Evolutionary conservation across 2,329 filamentous ascomycete genomes (phyloP).

Genomic region (Neofusicoccum parvum): DNA sequence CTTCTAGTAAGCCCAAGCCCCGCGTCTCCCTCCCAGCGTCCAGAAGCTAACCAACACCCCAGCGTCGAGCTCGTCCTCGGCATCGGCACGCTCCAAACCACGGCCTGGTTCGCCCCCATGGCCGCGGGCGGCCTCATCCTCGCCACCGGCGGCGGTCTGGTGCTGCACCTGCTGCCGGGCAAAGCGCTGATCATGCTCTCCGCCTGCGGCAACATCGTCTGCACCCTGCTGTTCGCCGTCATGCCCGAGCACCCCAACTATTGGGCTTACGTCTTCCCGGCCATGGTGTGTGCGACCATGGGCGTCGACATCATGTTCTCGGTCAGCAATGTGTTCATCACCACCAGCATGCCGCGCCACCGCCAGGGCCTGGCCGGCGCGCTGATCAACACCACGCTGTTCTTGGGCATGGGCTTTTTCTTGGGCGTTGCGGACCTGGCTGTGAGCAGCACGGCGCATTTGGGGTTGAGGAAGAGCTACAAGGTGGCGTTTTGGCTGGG

Average conservation of each 20-base stretch:
- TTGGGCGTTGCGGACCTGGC: constrained; percentile 40
- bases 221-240: constrained; percentile 65
- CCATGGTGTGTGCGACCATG: constrained; percentile 70
- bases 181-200: constrained; percentile 65
- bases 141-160: constrained; percentile 62
- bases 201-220: constrained; percentile 59
- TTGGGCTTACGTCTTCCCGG: constrained; percentile 75
- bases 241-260: constrained; percentile 49
- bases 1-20: constrained; percentile 30
- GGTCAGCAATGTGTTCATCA: constrained; percentile 73
- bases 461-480: constrained; percentile 36
- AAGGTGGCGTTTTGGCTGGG: constrained; percentile 42
- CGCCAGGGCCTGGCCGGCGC: constrained; percentile 46
- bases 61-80: constrained; percentile 54
- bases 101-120: constrained; percentile 70
- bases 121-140: constrained; percentile 69
- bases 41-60: constrained; percentile 33
- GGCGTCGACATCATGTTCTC: constrained; percentile 77
- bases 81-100: constrained; percentile 56
- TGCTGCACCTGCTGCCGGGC: constrained; percentile 64
- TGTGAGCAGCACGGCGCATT: constrained; percentile 27
- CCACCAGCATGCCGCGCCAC: constrained; percentile 66
- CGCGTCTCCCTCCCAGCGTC: neutral
- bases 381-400: constrained; percentile 39
- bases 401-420: constrained; percentile 40